Evolutionary conservation across 495 filamentous ascomycete species (phyloP), one percentile per base, ranked within the genome.

Genomic region (Aspergillus cavernicola): DNA sequence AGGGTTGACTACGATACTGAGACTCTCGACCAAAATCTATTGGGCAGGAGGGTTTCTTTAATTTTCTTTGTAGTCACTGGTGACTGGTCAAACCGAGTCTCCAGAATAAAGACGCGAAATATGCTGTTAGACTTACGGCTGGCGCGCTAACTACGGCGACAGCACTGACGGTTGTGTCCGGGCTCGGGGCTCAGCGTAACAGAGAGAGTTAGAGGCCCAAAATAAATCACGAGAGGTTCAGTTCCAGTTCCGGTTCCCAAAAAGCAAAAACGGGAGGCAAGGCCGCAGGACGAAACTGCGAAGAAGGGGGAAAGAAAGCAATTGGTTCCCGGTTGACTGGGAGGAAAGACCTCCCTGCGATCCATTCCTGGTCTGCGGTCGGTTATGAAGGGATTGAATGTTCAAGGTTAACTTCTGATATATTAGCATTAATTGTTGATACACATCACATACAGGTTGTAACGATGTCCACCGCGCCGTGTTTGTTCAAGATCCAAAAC

Each of bases 301-400:
- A 32, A 51, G 28, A 10, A 42, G 11, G 37, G 29, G 26, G 19
- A 47, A 22, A 47, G 47, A 26, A 40, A 54, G 52, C 52, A 41
- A 55, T 56, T 59, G 57, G 57, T 42, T 44, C 37, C 41, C 41
- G 26, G 38, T 32, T 47, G 22, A 40, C 52, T 44, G 38, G 52
- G 46, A 55, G 35, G 6, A 15, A 18, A 47, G 16, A 42, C 31
- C 4, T 29, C 9, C 26, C 26, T 29, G 9, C n/a, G n/a, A n/a
- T n/a, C n/a, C n/a, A n/a, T n/a, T n/a, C n/a, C n/a, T n/a, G n/a
- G n/a, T n/a, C n/a, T n/a, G n/a, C n/a, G n/a, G n/a, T n/a, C n/a
- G n/a, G n/a, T n/a, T n/a, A n/a, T n/a, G n/a, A n/a, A n/a, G n/a
- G n/a, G n/a, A n/a, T n/a, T n/a, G n/a, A n/a, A n/a, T n/a, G n/a